Evolutionary conservation across 2,329 filamentous ascomycete species (phyloP).

Genomic region (Eutypa lata): DNA sequence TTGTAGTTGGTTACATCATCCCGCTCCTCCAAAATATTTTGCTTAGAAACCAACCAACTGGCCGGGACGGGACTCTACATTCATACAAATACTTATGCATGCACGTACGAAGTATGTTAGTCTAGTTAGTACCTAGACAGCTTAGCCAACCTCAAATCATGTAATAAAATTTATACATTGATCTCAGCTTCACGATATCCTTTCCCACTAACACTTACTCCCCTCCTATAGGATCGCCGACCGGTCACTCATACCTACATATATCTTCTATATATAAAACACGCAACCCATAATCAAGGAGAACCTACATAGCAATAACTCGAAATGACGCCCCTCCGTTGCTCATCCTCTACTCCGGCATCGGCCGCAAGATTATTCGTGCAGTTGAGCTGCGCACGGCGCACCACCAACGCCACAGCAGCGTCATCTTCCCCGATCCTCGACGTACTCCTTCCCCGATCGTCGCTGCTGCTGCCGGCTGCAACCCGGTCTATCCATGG

Average conservation of each 20-base stretch:
- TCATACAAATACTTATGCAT: no score
- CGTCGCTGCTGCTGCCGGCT: slow-evolving; percentile 15
- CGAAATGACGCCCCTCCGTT: slow-evolving; percentile 11
- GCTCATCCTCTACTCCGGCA: slow-evolving; percentile 33
- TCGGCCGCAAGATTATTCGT: slow-evolving; percentile 30
- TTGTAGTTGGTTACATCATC: neutral
- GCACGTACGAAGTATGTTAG: no score
- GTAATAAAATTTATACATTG: no score
- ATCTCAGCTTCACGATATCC: no score
- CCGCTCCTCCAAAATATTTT: slow-evolving; percentile 1
- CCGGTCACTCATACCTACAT: no score
- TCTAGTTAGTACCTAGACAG: neutral
- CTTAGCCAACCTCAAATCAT: no score
- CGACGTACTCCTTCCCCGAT: slow-evolving; percentile 29
- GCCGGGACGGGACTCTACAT: no score
- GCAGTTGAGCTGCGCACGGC: slow-evolving; percentile 23
- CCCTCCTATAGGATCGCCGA: no score
- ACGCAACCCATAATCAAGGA: no score
- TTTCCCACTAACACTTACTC: no score
- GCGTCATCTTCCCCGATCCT: slow-evolving; percentile 27
- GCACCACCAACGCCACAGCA: slow-evolving; percentile 14
- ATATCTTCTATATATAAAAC: no score
- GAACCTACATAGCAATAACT: no score
- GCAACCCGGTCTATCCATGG: slow-evolving; percentile 35
- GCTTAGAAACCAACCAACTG: neutral